phyloP scores from a whole-genome alignment of 352 stramenopile species.

The Salisapilia sapeloensis region DNA sequence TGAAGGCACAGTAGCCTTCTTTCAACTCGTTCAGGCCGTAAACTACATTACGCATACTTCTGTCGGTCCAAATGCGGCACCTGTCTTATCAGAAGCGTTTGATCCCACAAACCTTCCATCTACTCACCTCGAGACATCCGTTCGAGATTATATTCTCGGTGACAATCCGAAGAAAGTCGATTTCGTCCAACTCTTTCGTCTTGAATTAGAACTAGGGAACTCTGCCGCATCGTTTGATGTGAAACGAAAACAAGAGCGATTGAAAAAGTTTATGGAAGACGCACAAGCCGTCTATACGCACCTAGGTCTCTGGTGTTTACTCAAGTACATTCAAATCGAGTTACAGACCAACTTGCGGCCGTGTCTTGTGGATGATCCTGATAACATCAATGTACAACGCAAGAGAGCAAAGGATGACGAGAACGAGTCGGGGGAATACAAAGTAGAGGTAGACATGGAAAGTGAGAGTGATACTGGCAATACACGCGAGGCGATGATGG shows the following conservation, averaged over 20 bases:
- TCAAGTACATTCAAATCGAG: constrained; percentile 69
- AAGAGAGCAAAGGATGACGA: constrained; percentile 8
- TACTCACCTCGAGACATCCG: constrained; percentile 1
- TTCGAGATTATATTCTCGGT: constrained; percentile 52
- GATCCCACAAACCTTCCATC: background rate
- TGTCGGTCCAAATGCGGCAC: constrained; percentile 7
- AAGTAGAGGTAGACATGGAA: constrained; percentile 12
- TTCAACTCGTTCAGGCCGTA: no score
- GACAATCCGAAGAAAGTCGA: constrained; percentile 53
- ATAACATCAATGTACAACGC: constrained; percentile 37
- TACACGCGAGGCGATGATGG: constrained; percentile 6
- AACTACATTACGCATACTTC: no score
- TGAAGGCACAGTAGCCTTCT: no score
- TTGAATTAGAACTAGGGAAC: constrained; percentile 54
- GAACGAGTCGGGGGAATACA: constrained; percentile 7
- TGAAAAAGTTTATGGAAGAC: constrained; percentile 54
- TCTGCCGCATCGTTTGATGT: constrained; percentile 57
- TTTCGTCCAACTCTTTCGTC: constrained; percentile 33
- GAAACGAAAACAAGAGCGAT: constrained; percentile 46
- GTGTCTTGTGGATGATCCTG: constrained; percentile 32
- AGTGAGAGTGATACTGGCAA: constrained; percentile 3
- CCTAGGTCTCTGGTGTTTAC: constrained; percentile 57
- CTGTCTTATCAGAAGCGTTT: constrained; percentile 38
- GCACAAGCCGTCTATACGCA: constrained; percentile 40
- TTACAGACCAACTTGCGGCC: constrained; percentile 53